Percentiles rank a stretch among this genome's conserved stretches.
phyloP scores from a whole-genome alignment of 768 basidiomycete species.

The Naganishia antarctica region DNA sequence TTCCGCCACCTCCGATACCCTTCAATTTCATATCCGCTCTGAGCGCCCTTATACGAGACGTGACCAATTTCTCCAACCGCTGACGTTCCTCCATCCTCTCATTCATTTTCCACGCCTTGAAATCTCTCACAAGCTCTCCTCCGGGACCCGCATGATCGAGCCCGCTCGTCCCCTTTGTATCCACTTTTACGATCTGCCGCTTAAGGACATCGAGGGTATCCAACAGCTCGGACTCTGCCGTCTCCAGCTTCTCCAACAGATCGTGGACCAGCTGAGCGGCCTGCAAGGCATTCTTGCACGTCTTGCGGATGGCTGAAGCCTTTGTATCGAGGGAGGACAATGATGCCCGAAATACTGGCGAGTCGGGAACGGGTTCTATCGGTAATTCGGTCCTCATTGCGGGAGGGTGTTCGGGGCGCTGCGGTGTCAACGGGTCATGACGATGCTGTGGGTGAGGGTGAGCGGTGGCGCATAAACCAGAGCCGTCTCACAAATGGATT shows the following conservation, averaged over 20 bases:
- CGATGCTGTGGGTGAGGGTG: no score
- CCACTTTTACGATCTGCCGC: conserved; percentile 11
- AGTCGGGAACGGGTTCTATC: conserved; percentile 15
- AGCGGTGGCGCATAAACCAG: no score
- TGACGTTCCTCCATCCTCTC: conserved; percentile 19
- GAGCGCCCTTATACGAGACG: conserved; percentile 4
- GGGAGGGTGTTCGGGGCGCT: background rate
- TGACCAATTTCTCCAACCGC: conserved; percentile 19
- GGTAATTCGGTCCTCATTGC: conserved; percentile 13
- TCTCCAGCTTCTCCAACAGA: conserved; percentile 14
- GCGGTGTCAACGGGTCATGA: background rate
- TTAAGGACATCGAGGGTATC: background rate
- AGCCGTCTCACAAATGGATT: no score
- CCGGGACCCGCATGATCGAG: background rate
- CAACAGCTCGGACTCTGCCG: conserved; percentile 15
- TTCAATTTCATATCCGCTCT: conserved; percentile 14
- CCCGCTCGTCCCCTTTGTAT: conserved; percentile 4
- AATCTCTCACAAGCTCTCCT: background rate
- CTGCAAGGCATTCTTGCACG: conserved; percentile 12
- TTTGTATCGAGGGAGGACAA: conserved; percentile 16
- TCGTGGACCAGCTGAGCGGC: background rate
- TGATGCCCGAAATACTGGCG: conserved; percentile 25
- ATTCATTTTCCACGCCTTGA: conserved; percentile 17
- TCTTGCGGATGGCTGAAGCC: background rate
- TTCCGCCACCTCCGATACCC: conserved; percentile 21